Evolutionary conservation across 164 flowering plant genomes (phyloP), one percentile per base, ranked within the genome.

Genomic region (Liquidambar formosana): DNA sequence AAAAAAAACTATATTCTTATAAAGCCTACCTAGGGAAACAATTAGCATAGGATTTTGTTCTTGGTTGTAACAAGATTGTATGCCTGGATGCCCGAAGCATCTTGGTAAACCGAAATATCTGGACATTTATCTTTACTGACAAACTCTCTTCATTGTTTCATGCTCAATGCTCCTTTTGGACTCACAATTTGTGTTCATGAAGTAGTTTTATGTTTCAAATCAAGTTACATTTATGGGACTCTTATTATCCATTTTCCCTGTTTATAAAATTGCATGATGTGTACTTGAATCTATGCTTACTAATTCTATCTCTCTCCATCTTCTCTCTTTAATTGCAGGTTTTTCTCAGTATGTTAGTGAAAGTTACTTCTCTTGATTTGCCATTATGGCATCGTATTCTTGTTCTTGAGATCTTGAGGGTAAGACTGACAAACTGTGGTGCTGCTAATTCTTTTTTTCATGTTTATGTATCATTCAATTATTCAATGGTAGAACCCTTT

Each of bases 331-430:
- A 26, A 57, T 63, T 78, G 75, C 89, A 96, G 99, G 99, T 96
- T 72, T 96, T 96, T 72, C 97, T 96, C 57, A 96, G 92, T 77
- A 93, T 96, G 98, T 75, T 96, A 68, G 81, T 93, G 71, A 92
- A 84, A 75, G 83, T 86, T 69, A 89, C 86, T 57, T 74, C 89
- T 72, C 92, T 92, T 57, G 98, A 93, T 79, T 77, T 93, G 75
- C 97, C 98, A 57, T 76, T 96, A 46, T 96, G 99, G 99, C 99
- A 93, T 78, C 93, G 89, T 22, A 96, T 96, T 77, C 98, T 96
- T 76, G 99, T 96, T 76, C 98, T 96, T 78, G 98, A 96, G 81
- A 85, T 90, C 60, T 75, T 93, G 76, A 86, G 99, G 97, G 99
- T 96, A 90, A 84, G 21, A 68, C 18, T 23, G 49, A 60, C 65